Base-by-base conservation (phyloP, 371 early-diverging fungal species). In the Dichotomocladium elegans region DNA sequence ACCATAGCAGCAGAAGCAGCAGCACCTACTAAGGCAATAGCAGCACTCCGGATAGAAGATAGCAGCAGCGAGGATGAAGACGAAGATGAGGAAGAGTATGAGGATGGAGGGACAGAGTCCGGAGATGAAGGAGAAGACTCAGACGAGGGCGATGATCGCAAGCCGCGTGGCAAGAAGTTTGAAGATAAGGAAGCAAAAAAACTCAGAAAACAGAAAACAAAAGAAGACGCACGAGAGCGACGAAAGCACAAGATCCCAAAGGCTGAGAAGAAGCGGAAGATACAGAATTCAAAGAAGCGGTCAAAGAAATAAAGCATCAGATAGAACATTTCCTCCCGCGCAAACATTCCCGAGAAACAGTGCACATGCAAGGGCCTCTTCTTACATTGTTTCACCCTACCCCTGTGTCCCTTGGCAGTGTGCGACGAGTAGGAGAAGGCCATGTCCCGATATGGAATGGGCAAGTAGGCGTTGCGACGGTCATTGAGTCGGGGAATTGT, bases 201-300 rank as follows among this genome's bases (percentile, higher is more conserved):
- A 57, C 83, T 85, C 55, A 85, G 92, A 53, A 95, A 98, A 60
- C 77, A 83, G 47, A 83, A 81, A 21, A 83, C 83, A 28, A 98
- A 95, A 70, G 95, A 94, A 51, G 93, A 85, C 47, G 90, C 90
- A 41, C 83, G 93, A 34, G 94, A 94, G 61, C 87, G 88, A 61
- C 81, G 98, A 64, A 92, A 94, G 66, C 85, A 80, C 58, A 98
- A 98, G 77, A 83, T 95, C 14, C 94, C 94, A 22, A 98, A 98
- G 72, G 82, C 93, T 3, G 95, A 92, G 58, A 97, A 98, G 78
- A 96, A 96, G 71, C 79, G 93, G 57, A 91, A 89, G 63, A 80
- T 86, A 57, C 88, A 92, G 58, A 60, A 55, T 26, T 55, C 55
- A 7, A 34, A 47, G 17, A 46, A 28, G 26, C 30, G 55, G 30